Evolutionary conservation across 148 eudicot genomes (phyloP).

Genomic region (Nyssa sinensis): DNA sequence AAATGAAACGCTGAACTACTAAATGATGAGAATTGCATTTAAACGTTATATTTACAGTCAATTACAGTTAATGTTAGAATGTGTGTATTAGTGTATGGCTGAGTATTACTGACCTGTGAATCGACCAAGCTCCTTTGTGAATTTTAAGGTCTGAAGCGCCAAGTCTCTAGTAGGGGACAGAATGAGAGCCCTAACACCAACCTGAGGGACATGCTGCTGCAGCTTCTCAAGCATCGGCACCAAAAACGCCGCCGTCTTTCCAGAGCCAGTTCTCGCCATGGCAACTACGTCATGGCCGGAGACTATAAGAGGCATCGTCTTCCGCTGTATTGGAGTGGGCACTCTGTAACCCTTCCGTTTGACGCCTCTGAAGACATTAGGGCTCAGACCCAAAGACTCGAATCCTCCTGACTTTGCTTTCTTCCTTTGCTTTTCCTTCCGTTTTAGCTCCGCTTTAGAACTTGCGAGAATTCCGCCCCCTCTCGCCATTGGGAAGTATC

Average conservation of each 20-base stretch:
- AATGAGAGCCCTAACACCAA: conserved; percentile 80
- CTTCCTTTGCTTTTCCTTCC: conserved; percentile 47
- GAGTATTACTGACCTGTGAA: conserved; percentile 49
- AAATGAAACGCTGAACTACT: not conserved
- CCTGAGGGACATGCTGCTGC: conserved; percentile 66
- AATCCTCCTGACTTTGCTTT: conserved; percentile 92
- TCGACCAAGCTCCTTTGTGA: conserved; percentile 66
- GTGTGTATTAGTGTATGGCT: not conserved
- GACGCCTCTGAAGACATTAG: conserved; percentile 53
- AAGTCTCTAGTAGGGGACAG: conserved; percentile 84
- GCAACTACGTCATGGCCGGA: conserved; percentile 88
- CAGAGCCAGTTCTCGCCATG: conserved; percentile 98
- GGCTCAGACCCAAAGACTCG: conserved; percentile 59
- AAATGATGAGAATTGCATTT: not conserved
- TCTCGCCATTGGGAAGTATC: conserved; percentile 26
- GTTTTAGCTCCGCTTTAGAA: conserved; percentile 57
- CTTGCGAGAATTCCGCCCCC: conserved; percentile 35
- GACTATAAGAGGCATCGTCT: conserved; percentile 84
- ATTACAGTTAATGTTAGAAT: not conserved
- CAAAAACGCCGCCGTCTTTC: conserved; percentile 93
- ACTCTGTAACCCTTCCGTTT: conserved; percentile 83
- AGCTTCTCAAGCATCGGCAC: conserved; percentile 90
- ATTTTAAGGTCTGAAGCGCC: conserved; percentile 89
- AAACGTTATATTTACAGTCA: not conserved
- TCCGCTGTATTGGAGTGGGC: conserved; percentile 94